Evolutionary conservation across 2,329 filamentous ascomycete species (phyloP).

Genomic region (Xylaria arbuscula): DNA sequence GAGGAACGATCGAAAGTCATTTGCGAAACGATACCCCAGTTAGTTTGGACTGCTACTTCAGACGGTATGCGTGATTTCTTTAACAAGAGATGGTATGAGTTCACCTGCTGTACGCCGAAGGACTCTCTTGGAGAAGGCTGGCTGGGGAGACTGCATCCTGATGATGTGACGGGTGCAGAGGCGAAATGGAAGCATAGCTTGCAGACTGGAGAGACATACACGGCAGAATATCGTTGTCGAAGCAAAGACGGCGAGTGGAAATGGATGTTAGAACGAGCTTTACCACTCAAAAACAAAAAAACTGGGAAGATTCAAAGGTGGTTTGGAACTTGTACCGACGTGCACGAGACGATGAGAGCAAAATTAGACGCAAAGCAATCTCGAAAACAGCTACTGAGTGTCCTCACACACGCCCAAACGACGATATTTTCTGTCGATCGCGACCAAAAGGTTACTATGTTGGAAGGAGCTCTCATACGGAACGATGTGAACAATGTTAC

Average conservation of each 20-base stretch:
- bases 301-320: slow-evolving; percentile 5
- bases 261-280: slow-evolving; percentile 2
- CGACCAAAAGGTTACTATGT: slow-evolving; percentile 3
- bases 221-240: neutral
- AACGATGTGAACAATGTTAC: neutral
- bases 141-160: neutral
- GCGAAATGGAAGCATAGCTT: neutral
- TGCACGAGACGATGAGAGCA: slow-evolving; percentile 5
- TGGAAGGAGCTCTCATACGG: slow-evolving; percentile 11
- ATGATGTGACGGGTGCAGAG: neutral
- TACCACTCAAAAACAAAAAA: slow-evolving; percentile 6
- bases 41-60: slow-evolving; percentile 1
- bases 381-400: slow-evolving; percentile 3
- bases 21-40: slow-evolving; percentile 4
- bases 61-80: slow-evolving; percentile 11
- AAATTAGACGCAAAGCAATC: neutral
- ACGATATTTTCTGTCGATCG: slow-evolving; percentile 12
- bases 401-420: slow-evolving; percentile 1
- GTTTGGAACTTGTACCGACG: slow-evolving; percentile 12
- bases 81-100: slow-evolving; percentile 10
- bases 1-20: slow-evolving; percentile 9
- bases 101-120: neutral
- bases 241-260: slow-evolving; percentile 5
- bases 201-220: neutral
- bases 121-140: neutral